Conservation (phyloP, 2,329 filamentous ascomycete species). For the Bipolaris bicolor region DNA sequence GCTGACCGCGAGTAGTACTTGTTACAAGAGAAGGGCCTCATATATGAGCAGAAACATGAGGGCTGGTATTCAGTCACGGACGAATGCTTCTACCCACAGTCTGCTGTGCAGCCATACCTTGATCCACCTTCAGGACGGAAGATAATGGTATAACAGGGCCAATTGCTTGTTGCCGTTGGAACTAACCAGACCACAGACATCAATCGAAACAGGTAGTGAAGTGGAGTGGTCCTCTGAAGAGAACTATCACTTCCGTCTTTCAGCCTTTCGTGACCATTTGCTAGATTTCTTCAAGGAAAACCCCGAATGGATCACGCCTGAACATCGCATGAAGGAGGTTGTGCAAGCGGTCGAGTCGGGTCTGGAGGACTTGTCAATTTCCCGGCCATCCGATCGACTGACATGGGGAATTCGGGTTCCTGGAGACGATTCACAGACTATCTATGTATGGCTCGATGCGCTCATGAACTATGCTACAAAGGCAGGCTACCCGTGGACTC, state of each 20-base stretch:
- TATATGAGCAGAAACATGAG: slow-evolving; percentile 85
- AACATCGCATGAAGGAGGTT: slow-evolving; percentile 76
- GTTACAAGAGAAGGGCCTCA: slow-evolving; percentile 74
- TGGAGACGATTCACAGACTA: slow-evolving; percentile 81
- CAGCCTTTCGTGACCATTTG: slow-evolving; percentile 77
- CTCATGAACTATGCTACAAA: slow-evolving; percentile 92
- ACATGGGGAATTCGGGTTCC: slow-evolving; percentile 91
- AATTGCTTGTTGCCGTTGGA: not conserved
- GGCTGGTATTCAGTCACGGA: slow-evolving; percentile 98
- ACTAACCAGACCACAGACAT: slow-evolving; percentile 55
- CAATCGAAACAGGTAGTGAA: slow-evolving; percentile 84
- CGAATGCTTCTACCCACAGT: slow-evolving; percentile 91
- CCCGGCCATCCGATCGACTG: slow-evolving; percentile 76
- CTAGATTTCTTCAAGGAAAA: slow-evolving; percentile 81
- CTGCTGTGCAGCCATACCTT: slow-evolving; percentile 73
- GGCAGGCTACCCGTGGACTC: slow-evolving; percentile 82
- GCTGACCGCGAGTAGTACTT: slow-evolving; percentile 58
- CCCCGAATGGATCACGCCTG: slow-evolving; percentile 77
- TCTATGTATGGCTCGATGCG: slow-evolving; percentile 98
- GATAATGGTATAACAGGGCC: slow-evolving; percentile 64
- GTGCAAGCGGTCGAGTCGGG: slow-evolving; percentile 76
- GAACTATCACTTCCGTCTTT: slow-evolving; percentile 95
- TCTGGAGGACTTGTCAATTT: slow-evolving; percentile 87
- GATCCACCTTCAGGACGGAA: slow-evolving; percentile 83
- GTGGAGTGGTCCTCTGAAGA: slow-evolving; percentile 94